Evolutionary conservation across 371 early-diverging fungal species (phyloP).

Genomic region (Chytridiales sp.): DNA sequence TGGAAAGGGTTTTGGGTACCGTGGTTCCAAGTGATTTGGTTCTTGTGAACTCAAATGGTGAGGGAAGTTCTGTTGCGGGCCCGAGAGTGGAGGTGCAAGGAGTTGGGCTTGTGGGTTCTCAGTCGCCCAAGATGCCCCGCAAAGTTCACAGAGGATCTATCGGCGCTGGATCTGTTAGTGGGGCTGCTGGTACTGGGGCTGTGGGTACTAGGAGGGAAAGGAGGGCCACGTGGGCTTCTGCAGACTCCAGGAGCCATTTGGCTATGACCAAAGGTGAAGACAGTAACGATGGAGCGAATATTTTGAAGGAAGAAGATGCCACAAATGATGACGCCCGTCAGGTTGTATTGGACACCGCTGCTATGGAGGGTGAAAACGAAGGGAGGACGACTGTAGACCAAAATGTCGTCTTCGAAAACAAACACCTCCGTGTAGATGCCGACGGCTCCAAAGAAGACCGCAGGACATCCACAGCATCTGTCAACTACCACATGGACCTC

Average conservation of each 20-base stretch:
- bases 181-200: background rate
- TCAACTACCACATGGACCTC: conserved; percentile 2
- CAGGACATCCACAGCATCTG: background rate
- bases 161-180: background rate
- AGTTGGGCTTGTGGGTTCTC: background rate
- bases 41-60: background rate
- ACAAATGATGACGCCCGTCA: too few species aligned
- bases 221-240: background rate
- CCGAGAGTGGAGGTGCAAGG: background rate
- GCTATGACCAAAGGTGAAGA: too few species aligned
- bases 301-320: too few species aligned
- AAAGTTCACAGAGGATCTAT: background rate
- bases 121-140: background rate
- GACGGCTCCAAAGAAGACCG: background rate
- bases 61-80: too few species aligned
- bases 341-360: too few species aligned
- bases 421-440: background rate
- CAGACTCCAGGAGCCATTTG: too few species aligned
- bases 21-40: conserved; percentile 25
- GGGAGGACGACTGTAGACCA: background rate
- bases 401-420: background rate
- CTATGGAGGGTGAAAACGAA: background rate
- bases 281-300: too few species aligned
- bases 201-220: background rate
- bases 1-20: conserved; percentile 34